Conservation (phyloP, 2,329 filamentous ascomycete genomes). For the Raffaelea deltoideospora region DNA sequence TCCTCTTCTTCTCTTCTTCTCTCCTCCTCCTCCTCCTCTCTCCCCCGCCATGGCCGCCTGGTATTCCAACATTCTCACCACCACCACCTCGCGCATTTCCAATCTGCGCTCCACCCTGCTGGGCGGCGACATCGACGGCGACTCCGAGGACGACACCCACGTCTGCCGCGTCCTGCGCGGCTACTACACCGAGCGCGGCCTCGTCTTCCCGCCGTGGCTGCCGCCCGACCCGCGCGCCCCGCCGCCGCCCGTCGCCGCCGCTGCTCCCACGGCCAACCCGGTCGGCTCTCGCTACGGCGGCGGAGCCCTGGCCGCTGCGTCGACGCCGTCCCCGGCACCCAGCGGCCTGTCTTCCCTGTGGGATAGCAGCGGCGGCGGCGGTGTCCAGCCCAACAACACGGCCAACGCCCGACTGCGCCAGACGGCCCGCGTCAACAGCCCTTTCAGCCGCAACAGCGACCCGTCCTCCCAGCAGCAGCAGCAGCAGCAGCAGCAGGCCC, state of each 20-base stretch:
- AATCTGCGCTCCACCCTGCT: constrained; percentile 56
- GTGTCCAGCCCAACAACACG: constrained; percentile 20
- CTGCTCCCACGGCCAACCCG: constrained; percentile 34
- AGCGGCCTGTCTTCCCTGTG: constrained; percentile 40
- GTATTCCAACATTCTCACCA: constrained; percentile 59
- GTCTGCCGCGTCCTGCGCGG: constrained; percentile 83
- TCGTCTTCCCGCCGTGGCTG: constrained; percentile 71
- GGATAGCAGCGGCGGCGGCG: constrained; percentile 28
- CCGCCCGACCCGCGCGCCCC: constrained; percentile 75
- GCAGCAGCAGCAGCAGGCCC: background rate
- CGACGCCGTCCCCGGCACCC: too few relatives aligned
- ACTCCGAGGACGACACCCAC: constrained; percentile 81
- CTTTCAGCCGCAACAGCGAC: constrained; percentile 11
- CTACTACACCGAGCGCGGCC: constrained; percentile 84
- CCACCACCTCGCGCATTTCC: constrained; percentile 49
- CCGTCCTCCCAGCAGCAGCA: constrained; percentile 4
- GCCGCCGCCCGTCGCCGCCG: constrained; percentile 29
- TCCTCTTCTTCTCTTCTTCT: background rate
- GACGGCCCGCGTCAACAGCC: constrained; percentile 3
- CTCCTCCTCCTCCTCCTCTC: background rate
- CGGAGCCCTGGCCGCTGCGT: constrained; percentile 16
- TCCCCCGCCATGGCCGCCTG: constrained; percentile 53
- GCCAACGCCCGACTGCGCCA: constrained; percentile 10
- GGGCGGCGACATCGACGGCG: constrained; percentile 49
- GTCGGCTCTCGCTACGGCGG: constrained; percentile 40